Evolutionary conservation across 805 yeast species (phyloP).

Genomic region (Candida ponderosae): DNA sequence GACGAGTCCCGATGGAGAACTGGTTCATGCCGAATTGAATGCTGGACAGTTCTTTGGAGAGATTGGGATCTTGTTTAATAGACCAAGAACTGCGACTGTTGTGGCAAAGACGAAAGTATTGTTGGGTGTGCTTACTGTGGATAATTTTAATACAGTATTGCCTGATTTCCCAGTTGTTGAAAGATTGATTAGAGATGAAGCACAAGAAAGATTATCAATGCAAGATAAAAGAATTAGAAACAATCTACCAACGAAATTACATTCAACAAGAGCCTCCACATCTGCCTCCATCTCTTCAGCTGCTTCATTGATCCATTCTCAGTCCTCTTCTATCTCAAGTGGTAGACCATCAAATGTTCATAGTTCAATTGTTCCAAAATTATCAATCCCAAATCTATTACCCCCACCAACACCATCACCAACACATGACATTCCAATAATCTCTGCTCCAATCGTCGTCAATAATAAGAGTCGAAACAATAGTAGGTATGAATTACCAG

Average conservation of each 20-base stretch:
- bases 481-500: conserved; percentile 7
- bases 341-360: conserved; percentile 32
- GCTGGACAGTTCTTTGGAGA: conserved; percentile 75
- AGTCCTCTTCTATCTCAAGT: conserved; percentile 33
- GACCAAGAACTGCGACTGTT: conserved; percentile 77
- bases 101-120: conserved; percentile 61
- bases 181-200: conserved; percentile 66
- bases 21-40: conserved; percentile 60
- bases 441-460: neutral
- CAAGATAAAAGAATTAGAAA: conserved; percentile 51
- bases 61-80: conserved; percentile 65
- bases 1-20: conserved; percentile 70
- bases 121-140: conserved; percentile 61
- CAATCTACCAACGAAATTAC: conserved; percentile 25
- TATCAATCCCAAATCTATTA: neutral
- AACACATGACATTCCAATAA: neutral
- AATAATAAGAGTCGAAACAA: too few species aligned
- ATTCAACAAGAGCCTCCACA: conserved; percentile 4
- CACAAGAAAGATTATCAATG: conserved; percentile 69
- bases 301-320: too few species aligned
- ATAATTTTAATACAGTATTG: conserved; percentile 49
- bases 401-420: too few species aligned
- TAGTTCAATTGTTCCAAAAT: conserved; percentile 12
- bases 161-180: conserved; percentile 60
- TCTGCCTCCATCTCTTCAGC: conserved; percentile 23